Evolutionary conservation across 306 rosid species (phyloP).

Genomic region (Cicer pinnatifidum): DNA sequence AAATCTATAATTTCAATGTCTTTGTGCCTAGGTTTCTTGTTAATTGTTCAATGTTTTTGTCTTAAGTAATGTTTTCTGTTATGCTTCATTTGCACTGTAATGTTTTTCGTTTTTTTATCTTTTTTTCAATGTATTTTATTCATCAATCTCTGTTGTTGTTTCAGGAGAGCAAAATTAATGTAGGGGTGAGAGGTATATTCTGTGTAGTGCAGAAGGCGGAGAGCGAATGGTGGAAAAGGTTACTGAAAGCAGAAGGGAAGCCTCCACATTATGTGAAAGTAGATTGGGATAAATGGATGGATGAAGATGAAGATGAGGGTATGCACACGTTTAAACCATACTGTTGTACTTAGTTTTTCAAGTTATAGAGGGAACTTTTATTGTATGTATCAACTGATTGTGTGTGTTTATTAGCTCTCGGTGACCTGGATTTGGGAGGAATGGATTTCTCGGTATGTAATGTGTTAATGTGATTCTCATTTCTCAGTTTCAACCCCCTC

Average conservation of each 20-base stretch:
- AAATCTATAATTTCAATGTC: not conserved
- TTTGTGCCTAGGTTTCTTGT: not conserved
- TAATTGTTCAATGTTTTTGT: not conserved
- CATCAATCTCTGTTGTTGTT: not conserved
- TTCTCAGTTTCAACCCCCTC: constrained; percentile 20
- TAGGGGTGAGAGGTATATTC: constrained; percentile 76
- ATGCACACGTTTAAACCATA: not conserved
- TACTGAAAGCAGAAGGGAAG: constrained; percentile 74
- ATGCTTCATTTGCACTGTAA: not conserved
- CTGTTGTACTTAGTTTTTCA: constrained; percentile 1
- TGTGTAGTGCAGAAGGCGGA: constrained; percentile 86
- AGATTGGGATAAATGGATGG: constrained; percentile 98
- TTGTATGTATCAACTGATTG: not conserved
- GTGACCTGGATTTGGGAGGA: constrained; percentile 79
- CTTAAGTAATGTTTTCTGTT: not conserved
- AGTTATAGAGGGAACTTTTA: not conserved
- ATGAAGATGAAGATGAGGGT: constrained; percentile 85
- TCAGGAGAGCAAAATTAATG: constrained; percentile 92
- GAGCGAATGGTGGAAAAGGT: constrained; percentile 79
- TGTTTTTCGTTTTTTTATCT: not conserved
- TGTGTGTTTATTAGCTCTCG: constrained; percentile 39
- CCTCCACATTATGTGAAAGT: constrained; percentile 87
- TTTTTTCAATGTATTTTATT: not conserved
- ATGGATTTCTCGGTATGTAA: constrained; percentile 95
- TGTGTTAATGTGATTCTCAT: constrained; percentile 3